Conservation (phyloP, 106 monocot species). For the Allium cepa region DNA sequence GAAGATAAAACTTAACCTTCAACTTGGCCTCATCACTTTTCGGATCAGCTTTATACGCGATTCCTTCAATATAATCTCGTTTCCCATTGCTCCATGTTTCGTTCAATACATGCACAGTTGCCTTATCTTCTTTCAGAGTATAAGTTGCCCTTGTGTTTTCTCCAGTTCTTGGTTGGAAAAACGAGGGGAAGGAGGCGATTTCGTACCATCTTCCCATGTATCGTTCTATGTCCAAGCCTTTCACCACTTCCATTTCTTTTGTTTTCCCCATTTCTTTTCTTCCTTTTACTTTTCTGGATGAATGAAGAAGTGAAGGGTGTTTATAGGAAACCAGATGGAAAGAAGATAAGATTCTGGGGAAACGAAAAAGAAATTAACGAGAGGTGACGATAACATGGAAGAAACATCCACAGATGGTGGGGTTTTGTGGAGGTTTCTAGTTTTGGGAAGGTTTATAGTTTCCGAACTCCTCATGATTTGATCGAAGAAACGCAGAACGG, state of each 20-base stretch:
- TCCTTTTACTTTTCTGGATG: not conserved
- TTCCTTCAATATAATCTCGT: conserved; percentile 64
- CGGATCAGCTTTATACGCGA: conserved; percentile 60
- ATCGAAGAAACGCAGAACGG: too few relatives aligned
- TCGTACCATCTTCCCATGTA: conserved; percentile 99
- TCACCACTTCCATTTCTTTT: conserved; percentile 59
- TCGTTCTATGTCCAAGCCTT: conserved; percentile 50
- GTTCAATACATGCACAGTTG: conserved; percentile 69
- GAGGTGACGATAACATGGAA: not conserved
- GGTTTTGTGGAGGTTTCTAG: conserved; percentile 1
- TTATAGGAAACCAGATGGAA: not conserved
- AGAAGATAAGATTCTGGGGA: conserved; percentile 3
- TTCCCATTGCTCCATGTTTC: conserved; percentile 89
- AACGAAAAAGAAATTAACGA: not conserved
- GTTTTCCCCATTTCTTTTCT: not conserved
- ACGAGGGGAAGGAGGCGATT: conserved; percentile 87
- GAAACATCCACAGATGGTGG: not conserved
- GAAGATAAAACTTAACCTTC: conserved; percentile 93
- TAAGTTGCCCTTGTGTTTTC: conserved; percentile 83
- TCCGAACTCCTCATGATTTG: too few relatives aligned
- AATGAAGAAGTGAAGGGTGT: not conserved
- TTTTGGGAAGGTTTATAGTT: not conserved
- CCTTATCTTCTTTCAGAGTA: conserved; percentile 46
- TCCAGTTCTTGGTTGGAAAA: conserved; percentile 66
- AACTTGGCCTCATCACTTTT: conserved; percentile 84